These are phyloP conservation scores for Fusarium tupiense DNA, from an alignment of 2,329 filamentous ascomycete species.

Conservation along the genomic window DNA sequence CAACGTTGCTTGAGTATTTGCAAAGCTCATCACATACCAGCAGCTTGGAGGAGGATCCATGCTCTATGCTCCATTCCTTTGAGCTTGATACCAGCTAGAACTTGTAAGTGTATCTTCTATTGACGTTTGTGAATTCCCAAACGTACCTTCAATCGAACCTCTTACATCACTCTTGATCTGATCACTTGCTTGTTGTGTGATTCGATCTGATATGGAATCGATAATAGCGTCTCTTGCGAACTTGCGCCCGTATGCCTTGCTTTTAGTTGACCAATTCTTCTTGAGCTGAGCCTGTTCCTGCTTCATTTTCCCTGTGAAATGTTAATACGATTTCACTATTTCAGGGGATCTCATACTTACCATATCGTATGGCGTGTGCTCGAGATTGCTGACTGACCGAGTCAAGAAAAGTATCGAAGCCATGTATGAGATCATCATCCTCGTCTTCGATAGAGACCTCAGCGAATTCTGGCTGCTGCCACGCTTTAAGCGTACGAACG, in stretches of 20 bases:
- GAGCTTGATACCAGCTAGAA: slow-evolving; percentile 10
- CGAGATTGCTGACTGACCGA: slow-evolving; percentile 35
- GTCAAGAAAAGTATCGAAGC: slow-evolving; percentile 37
- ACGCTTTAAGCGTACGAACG: slow-evolving; percentile 33
- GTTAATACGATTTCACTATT: background rate
- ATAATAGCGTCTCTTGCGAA: slow-evolving; percentile 1
- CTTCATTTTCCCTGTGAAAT: slow-evolving; percentile 16
- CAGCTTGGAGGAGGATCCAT: slow-evolving; percentile 31
- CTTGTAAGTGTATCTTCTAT: background rate
- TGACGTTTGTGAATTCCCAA: background rate
- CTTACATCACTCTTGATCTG: slow-evolving; percentile 28
- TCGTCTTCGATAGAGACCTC: slow-evolving; percentile 27
- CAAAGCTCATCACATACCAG: slow-evolving; percentile 1
- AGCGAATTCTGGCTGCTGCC: slow-evolving; percentile 28
- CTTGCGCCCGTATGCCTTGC: background rate
- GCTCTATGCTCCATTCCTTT: slow-evolving; percentile 27
- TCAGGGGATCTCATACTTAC: background rate
- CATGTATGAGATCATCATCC: slow-evolving; percentile 26
- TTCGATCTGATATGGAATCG: slow-evolving; percentile 16
- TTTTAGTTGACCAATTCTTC: background rate
- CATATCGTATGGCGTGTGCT: slow-evolving; percentile 34
- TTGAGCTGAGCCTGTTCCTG: background rate
- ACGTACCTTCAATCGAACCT: slow-evolving; percentile 19
- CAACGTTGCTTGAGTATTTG: background rate
- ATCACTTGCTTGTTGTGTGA: slow-evolving; percentile 22